Evolutionary conservation across 108 stramenopile species (phyloP).

Genomic region (Cyclotella atomus): DNA sequence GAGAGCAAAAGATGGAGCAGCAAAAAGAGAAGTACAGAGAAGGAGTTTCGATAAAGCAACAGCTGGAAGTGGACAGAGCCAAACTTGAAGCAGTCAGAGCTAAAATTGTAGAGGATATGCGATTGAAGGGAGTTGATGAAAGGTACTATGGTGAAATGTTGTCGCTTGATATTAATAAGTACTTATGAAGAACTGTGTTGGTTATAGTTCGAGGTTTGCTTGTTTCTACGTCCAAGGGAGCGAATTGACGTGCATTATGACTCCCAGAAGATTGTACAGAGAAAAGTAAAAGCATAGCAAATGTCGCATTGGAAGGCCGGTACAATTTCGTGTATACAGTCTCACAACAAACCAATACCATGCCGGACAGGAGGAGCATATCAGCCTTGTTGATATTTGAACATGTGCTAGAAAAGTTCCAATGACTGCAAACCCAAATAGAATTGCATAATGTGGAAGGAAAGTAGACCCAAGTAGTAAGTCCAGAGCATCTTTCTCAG

Average conservation of each 20-base stretch:
- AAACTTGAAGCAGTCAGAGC: slow-evolving; percentile 62
- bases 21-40: slow-evolving; percentile 59
- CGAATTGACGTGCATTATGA: slow-evolving; percentile 81
- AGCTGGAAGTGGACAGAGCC: slow-evolving; percentile 52
- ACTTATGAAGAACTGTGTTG: slow-evolving; percentile 25
- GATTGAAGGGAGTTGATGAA: slow-evolving; percentile 55
- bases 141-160: slow-evolving; percentile 65
- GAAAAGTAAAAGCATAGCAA: slow-evolving; percentile 53
- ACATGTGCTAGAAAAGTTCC: slow-evolving; percentile 80
- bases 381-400: slow-evolving; percentile 84
- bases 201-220: too few relatives aligned
- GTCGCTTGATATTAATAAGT: slow-evolving; percentile 52
- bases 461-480: slow-evolving; percentile 39
- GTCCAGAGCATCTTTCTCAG: not conserved
- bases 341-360: slow-evolving; percentile 71
- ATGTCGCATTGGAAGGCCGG: not conserved
- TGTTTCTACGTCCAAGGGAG: slow-evolving; percentile 62
- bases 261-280: slow-evolving; percentile 68
- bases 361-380: slow-evolving; percentile 84
- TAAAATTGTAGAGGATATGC: slow-evolving; percentile 61
- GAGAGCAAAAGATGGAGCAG: slow-evolving; percentile 32
- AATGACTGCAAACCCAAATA: slow-evolving; percentile 63
- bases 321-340: not conserved
- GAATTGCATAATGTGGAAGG: slow-evolving; percentile 74
- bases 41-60: slow-evolving; percentile 47